Percentiles rank a stretch among this genome's conserved stretches.
phyloP scores from a whole-genome alignment of 2,329 filamentous ascomycete genomes.

The Albophoma yamanashiensis region DNA sequence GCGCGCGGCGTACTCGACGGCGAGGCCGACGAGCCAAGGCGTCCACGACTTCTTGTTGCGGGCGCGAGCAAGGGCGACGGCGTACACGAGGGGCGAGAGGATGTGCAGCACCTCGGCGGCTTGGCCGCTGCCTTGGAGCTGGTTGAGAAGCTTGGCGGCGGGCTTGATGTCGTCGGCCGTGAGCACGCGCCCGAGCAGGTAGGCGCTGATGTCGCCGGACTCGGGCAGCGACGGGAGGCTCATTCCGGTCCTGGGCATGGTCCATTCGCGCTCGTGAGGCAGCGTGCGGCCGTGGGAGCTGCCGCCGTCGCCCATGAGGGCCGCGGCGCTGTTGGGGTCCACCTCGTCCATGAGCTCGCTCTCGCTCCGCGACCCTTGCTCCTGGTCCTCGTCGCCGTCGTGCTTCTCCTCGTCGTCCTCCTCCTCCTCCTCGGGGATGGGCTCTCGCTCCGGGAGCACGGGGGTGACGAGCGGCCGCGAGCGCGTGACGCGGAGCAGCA shows the following conservation, averaged over 20 bases:
- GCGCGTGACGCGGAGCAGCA: constrained; percentile 74
- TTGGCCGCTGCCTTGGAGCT: constrained; percentile 61
- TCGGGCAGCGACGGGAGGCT: constrained; percentile 75
- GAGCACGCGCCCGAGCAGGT: constrained; percentile 80
- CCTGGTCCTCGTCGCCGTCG: constrained; percentile 30
- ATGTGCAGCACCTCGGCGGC: constrained; percentile 89
- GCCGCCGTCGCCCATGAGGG: constrained; percentile 1
- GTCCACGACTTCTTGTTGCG: constrained; percentile 73
- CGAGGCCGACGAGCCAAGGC: constrained; percentile 81
- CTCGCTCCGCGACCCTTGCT: constrained; percentile 26
- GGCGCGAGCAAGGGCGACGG: constrained; percentile 64
- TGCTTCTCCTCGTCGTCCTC: too few relatives aligned
- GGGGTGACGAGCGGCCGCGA: constrained; percentile 75
- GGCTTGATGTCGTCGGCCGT: constrained; percentile 96
- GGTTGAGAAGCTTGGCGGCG: constrained; percentile 75
- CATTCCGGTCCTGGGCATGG: constrained; percentile 89
- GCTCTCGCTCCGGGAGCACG: constrained; percentile 74
- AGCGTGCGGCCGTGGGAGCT: constrained; percentile 8
- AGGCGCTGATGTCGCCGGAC: constrained; percentile 71
- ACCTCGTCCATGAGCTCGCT: constrained; percentile 33
- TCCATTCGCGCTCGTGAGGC: constrained; percentile 55
- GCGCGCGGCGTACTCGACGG: constrained; percentile 79
- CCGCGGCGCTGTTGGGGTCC: constrained; percentile 17
- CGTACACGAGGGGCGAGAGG: constrained; percentile 78
- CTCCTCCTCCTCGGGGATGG: constrained; percentile 51